Percentiles rank a stretch among this genome's conserved stretches.
Conservation (phyloP, 768 basidiomycete genomes). For the Boletellus ananiceps region DNA sequence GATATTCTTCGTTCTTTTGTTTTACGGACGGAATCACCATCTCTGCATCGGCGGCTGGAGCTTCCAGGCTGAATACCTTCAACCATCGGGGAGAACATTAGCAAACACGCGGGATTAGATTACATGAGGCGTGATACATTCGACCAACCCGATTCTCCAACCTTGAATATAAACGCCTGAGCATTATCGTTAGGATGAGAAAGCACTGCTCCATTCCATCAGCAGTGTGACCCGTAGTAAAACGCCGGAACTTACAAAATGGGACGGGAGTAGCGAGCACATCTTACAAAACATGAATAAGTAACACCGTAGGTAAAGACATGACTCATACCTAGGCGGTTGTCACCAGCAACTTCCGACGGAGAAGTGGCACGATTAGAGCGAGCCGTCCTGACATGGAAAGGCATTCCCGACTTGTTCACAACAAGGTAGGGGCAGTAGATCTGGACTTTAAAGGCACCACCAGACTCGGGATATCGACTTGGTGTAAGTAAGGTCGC, state of each 20-base stretch:
- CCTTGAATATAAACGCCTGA: constrained; percentile 76
- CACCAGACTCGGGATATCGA: constrained; percentile 83
- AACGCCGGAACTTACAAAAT: constrained; percentile 59
- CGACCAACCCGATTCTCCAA: constrained; percentile 87
- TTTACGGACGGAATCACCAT: constrained; percentile 63
- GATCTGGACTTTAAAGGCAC: constrained; percentile 94
- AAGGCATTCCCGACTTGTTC: constrained; percentile 90
- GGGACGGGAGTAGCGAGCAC: constrained; percentile 54
- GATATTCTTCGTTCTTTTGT: constrained; percentile 63
- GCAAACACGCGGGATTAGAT: not conserved
- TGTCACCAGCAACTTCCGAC: constrained; percentile 84
- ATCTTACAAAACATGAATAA: constrained; percentile 31
- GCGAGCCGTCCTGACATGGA: constrained; percentile 61
- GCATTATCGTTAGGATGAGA: constrained; percentile 78
- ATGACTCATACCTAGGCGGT: constrained; percentile 45
- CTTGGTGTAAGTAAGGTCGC: constrained; percentile 31
- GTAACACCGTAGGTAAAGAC: constrained; percentile 11
- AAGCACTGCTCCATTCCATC: constrained; percentile 52
- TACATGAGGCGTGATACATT: constrained; percentile 43
- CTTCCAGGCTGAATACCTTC: constrained; percentile 84
- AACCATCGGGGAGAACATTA: constrained; percentile 8
- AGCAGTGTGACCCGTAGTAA: constrained; percentile 5
- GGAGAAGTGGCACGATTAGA: constrained; percentile 58
- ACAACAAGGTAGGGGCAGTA: constrained; percentile 86
- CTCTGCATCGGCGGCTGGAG: constrained; percentile 85